Evolutionary conservation across 1,284 basidiomycete genomes (phyloP), one percentile per base, ranked within the genome.

Genomic region (Boletus sp.): DNA sequence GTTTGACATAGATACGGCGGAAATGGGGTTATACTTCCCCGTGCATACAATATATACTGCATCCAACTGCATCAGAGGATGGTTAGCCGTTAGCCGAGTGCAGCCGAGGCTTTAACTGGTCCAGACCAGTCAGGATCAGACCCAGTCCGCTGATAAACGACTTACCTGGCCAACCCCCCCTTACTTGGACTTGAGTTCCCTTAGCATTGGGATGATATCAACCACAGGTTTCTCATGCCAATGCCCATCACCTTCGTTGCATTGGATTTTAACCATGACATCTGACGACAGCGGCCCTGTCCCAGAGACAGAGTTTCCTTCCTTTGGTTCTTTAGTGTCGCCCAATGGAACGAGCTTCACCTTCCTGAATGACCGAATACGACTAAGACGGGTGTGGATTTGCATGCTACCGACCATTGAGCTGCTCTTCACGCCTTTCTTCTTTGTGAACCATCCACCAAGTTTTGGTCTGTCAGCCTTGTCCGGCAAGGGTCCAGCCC

Each of bases 171-270:
- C n/a, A n/a, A n/a, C n/a, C n/a, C 37, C 17, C 17, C 14, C 36
- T 40, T 55, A 57, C 45, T 45, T 54, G 10, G 32, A n/a, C 43
- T 34, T 66, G 32, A 65, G 57, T 16, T 48, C 46, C 47, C 63
- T 63, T 25, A 65, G 19, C 32, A 47, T 49, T 17, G 62, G 64
- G 8, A 69, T 63, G 17, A 68, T 55, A 16, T 69, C 66, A 2
- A 23, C 37, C 44, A 64, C 19, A 16, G 46, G 42, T 30, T 42
- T 57, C 43, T 66, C 62, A 20, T 60, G 37, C 62, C 62, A 65
- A 32, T n/a, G 30, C 16, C 38, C 41, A 5, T 50, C 39, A n/a
- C 37, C 45, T 22, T 58, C 45, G 19, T 41, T 50, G 13, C 41
- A 44, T 20, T 55, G 48, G 20, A 66, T 41, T 33, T 35, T 55